Percentiles rank a stretch among this genome's conserved stretches.
phyloP scores from a whole-genome alignment of 1,139 yeast species.

The Yamadazyma triangularis region DNA sequence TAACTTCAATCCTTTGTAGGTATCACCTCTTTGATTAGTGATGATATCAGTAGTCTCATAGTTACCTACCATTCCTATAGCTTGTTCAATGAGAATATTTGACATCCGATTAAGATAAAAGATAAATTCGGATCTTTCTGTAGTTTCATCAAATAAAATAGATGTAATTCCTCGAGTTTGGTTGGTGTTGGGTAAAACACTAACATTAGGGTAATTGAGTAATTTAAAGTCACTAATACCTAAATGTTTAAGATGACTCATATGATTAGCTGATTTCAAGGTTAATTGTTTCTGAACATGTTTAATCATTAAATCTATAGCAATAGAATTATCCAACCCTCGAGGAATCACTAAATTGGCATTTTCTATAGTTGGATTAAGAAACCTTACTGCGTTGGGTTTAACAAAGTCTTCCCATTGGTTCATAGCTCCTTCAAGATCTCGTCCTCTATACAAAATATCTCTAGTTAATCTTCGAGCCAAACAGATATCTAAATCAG shows the following conservation, averaged over 20 bases:
- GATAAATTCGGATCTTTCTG: constrained; percentile 71
- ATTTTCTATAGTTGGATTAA: constrained; percentile 70
- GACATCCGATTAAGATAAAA: constrained; percentile 84
- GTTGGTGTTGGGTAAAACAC: constrained; percentile 51
- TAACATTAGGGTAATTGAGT: constrained; percentile 23
- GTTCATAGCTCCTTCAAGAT: constrained; percentile 69
- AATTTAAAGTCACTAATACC: constrained; percentile 40
- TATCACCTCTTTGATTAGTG: constrained; percentile 35
- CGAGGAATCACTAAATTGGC: constrained; percentile 90
- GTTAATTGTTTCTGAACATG: constrained; percentile 74
- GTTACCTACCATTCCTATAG: constrained; percentile 46
- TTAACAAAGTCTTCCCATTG: constrained; percentile 93
- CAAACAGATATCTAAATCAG: constrained; percentile 87
- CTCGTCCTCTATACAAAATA: constrained; percentile 80
- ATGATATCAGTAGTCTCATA: constrained; percentile 26
- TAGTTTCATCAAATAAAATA: constrained; percentile 51
- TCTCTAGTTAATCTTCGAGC: constrained; percentile 87
- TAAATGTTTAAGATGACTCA: constrained; percentile 52
- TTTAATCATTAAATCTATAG: constrained; percentile 71
- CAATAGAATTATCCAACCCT: constrained; percentile 78
- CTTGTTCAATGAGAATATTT: constrained; percentile 59
- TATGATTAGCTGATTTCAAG: constrained; percentile 61
- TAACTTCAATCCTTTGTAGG: constrained; percentile 36
- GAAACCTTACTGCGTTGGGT: constrained; percentile 78
- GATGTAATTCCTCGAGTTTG: constrained; percentile 75